Base-by-base conservation (phyloP, 257 asterid genomes). In the Catharanthus roseus region DNA sequence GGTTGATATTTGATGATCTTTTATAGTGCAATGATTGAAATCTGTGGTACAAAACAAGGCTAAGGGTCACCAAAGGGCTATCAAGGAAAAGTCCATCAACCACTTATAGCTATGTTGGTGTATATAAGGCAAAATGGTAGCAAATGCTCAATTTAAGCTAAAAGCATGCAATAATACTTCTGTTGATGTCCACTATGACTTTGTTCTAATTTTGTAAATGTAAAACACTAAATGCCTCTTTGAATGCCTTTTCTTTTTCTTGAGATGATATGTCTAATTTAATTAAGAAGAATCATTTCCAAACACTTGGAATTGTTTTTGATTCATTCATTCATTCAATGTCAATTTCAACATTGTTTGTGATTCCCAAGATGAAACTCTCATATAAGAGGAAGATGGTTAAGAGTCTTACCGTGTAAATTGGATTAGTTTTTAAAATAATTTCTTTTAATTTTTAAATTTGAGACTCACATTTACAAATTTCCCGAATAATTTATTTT, bases 81-180 rank as follows among this genome's bases (percentile, higher is more conserved):
- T 33, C 67, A 34, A 34, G 44, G 24, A 19, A 34, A 61, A 33
- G 42, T 33, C 10, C 6, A 2, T 5, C 2, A 3, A 16, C 66
- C 44, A 60, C 66, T 60, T 60, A n/a, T 31, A 31, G 66, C 26
- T 31, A 60, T 60, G 67, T 61, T 61, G 42, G 67, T 61, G 67
- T 61, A 61, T 61, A 61, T 10, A 61, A 61, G 28, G 67, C 67
- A 61, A 61, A 61, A 23, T 33, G 67, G 45, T 34, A 33, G 12
- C 67, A 31, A 31, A 33, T 34, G 45, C 45, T 34, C 67, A 61
- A 61, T 61, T n/a, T 61, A 61, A 34, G 45, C 67, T 61, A 16
- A 61, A 34, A 61, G 16, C 45, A 34, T 61, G 67, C 67, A 61
- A 61, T 36, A 61, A 61, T 61, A 33, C 42, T 61, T 51, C 3